Evolutionary conservation across 305 asterid species (phyloP), one percentile per base, ranked within the genome.

Genomic region (Fraxinus greggii): DNA sequence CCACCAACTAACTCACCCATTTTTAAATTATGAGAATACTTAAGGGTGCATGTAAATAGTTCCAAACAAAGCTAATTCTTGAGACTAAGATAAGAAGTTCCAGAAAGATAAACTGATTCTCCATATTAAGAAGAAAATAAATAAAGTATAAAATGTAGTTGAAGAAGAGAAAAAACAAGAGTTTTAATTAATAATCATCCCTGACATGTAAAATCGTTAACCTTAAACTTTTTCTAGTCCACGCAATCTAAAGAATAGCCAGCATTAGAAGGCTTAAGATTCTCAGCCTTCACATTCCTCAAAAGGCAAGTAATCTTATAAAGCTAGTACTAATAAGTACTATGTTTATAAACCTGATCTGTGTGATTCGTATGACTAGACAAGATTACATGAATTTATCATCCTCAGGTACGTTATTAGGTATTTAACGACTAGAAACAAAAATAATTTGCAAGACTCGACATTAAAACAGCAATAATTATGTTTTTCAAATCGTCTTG

Each of bases 401-500:
- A 35, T 70, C 31, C 36, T 33, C 61, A 3, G 7, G 73, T 67
- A 5, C 10, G 9, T 33, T 69, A 38, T 61, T 56, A 63, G 61
- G 29, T 8, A 32, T 56, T 79, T 38, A 76, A 72, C 70, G 45
- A 72, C 70, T 54, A 31, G 73, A 48, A 72, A 83, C 54, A 76
- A 82, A 7, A 5, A n/a, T 54, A 54, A 83, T 72, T 69, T 24
- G 77, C 83, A 42, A 26, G 76, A 67, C 7, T 79, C 31, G 28
- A 61, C 70, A 77, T 23, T 8, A 51, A 42, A 48, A 59, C 21
- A 54, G 32, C 17, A n/a, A n/a, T n/a, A n/a, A n/a, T n/a, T n/a
- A n/a, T n/a, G n/a, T n/a, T n/a, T n/a, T 32, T 21, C 72, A 67
- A 70, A 78, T 40, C 76, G 38, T 31, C 35, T 67, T 19, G 77